Percentiles rank a stretch among this genome's conserved stretches.
Conservation (phyloP, 179 eudicot species). For the Dionaea muscipula region DNA sequence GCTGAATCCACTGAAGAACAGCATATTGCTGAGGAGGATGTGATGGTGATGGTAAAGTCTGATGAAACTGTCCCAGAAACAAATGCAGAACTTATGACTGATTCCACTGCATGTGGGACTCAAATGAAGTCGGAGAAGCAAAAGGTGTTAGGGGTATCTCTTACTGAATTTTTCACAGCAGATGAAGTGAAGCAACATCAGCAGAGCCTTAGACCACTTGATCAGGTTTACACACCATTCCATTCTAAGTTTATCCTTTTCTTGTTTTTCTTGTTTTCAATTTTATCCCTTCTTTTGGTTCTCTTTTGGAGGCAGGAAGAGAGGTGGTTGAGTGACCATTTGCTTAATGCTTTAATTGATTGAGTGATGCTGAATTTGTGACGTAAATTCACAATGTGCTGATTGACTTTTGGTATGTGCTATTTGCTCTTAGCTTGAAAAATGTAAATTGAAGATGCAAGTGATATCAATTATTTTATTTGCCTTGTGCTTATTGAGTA, state of each 20-base stretch:
- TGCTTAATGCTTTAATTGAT: no score
- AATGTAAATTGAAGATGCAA: no score
- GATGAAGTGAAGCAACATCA: constrained; percentile 53
- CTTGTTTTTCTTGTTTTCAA: not conserved
- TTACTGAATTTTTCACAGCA: constrained; percentile 52
- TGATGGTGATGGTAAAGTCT: constrained; percentile 10
- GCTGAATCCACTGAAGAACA: constrained; percentile 20
- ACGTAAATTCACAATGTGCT: no score
- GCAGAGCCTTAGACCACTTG: constrained; percentile 36
- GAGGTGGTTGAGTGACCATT: no score
- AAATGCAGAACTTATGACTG: constrained; percentile 14
- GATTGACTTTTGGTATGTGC: no score
- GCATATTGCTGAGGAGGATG: constrained; percentile 17
- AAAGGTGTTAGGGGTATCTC: constrained; percentile 41
- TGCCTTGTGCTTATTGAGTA: no score
- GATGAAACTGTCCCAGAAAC: constrained; percentile 13
- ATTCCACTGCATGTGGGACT: constrained; percentile 12
- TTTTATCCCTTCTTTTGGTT: no score
- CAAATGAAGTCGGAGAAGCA: constrained; percentile 25
- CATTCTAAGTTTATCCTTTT: not conserved
- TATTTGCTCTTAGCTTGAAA: no score
- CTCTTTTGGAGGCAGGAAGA: no score
- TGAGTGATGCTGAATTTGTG: no score
- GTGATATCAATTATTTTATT: no score
- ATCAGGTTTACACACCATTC: constrained; percentile 38